These are phyloP conservation scores for Fusarium subglutinans DNA, from an alignment of 2,329 filamentous ascomycete genomes.

Conservation along the genomic window DNA sequence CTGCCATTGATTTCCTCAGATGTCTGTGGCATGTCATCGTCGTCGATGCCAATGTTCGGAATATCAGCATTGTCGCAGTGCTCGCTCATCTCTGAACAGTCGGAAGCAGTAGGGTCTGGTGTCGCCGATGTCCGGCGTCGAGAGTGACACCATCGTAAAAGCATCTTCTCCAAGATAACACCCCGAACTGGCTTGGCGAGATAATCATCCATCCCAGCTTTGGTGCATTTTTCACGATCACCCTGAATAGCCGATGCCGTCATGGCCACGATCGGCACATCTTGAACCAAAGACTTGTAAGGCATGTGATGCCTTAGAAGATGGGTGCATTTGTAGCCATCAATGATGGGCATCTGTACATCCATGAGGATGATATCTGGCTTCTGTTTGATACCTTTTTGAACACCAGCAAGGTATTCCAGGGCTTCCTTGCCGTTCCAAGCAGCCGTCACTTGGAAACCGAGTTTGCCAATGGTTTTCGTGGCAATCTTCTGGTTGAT, in stretches of 20 bases:
- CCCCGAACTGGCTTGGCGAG: conserved; percentile 78
- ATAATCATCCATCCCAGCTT: conserved; percentile 81
- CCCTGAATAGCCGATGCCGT: conserved; percentile 82
- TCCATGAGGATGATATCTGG: conserved; percentile 84
- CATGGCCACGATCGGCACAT: conserved; percentile 83
- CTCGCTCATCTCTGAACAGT: conserved; percentile 58
- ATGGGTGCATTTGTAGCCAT: conserved; percentile 81
- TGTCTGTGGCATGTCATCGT: conserved; percentile 29
- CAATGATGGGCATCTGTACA: conserved; percentile 79
- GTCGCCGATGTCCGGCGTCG: conserved; percentile 39
- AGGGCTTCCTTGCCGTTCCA: conserved; percentile 84
- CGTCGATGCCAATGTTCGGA: conserved; percentile 49
- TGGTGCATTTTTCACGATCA: conserved; percentile 77
- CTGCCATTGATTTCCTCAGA: conserved; percentile 46
- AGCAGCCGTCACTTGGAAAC: conserved; percentile 74
- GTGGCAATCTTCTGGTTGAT: conserved; percentile 82
- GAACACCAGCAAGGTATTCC: conserved; percentile 72
- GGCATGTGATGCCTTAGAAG: conserved; percentile 74
- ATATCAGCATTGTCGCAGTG: conserved; percentile 55
- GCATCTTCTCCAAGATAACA: conserved; percentile 73
- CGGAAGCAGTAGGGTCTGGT: conserved; percentile 48
- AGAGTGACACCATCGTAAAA: conserved; percentile 71
- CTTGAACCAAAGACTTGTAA: conserved; percentile 66
- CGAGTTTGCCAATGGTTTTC: conserved; percentile 77
- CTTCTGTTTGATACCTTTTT: conserved; percentile 59